phyloP scores from a whole-genome alignment of 257 asterid species.

The Plectranthus barbatus region DNA sequence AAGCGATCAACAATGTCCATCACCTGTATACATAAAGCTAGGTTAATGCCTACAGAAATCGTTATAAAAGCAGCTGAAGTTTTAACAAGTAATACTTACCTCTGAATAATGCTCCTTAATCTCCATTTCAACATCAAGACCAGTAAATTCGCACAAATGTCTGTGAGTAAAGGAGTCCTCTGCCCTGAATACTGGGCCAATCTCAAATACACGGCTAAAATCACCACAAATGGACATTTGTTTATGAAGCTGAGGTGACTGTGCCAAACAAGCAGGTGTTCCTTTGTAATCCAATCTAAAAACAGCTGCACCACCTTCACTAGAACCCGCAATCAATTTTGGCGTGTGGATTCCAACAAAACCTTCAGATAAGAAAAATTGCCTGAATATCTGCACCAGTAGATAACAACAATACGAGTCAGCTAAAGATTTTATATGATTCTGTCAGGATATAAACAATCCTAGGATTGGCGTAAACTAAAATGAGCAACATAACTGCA shows the following conservation, averaged over 20 bases:
- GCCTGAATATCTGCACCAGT: conserved; percentile 55
- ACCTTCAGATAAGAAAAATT: conserved; percentile 48
- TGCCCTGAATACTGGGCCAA: conserved; percentile 87
- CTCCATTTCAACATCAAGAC: conserved; percentile 96
- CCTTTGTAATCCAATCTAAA: conserved; percentile 80
- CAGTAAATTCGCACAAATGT: conserved; percentile 89
- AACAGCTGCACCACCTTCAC: conserved; percentile 96
- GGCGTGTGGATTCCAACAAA: conserved; percentile 81
- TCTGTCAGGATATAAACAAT: background rate
- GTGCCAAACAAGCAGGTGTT: conserved; percentile 83
- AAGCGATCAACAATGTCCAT: conserved; percentile 79
- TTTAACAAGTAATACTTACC: conserved; percentile 28
- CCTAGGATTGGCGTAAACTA: background rate
- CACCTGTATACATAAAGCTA: conserved; percentile 45
- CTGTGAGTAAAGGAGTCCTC: conserved; percentile 91
- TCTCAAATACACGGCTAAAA: conserved; percentile 78
- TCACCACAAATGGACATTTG: conserved; percentile 92
- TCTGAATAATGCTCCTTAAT: conserved; percentile 87
- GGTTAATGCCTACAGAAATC: background rate
- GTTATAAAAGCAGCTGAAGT: background rate
- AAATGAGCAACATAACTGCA: background rate
- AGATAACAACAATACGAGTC: background rate
- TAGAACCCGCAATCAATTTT: conserved; percentile 75
- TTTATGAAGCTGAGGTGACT: conserved; percentile 91
- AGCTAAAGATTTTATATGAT: background rate